Evolutionary conservation across 805 yeast species (phyloP), one percentile per base, ranked within the genome.

Genomic region (Nakazawaea laoshanensis): DNA sequence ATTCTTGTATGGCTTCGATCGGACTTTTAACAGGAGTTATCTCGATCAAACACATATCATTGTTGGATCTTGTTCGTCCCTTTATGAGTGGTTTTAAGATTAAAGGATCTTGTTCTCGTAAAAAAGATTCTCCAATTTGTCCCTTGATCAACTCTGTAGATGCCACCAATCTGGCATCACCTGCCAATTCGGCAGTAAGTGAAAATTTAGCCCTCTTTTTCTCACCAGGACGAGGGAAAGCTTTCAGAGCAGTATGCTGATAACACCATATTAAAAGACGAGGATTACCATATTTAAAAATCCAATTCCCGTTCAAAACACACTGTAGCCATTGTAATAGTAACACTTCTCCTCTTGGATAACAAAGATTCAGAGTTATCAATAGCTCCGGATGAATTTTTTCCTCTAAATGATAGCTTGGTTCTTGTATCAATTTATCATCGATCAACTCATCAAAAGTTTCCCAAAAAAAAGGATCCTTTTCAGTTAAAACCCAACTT

Each of bases 271-370:
- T 54, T 16, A 88, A 56, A 77, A 85, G 72, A 40, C 84, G 65
- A 3, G 87, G 88, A 30, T 80, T 67, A 4, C 45, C 83, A 52
- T 67, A 81, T 43, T 64, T 61, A 41, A 76, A 78, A 7, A 84
- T 50, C 95, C 95, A 85, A 47, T 81, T 82, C 30, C 67, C 61
- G 48, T 77, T 67, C 0, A 70, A 76, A 19, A 77, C 59, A 53
- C 94, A 81, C 39, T 67, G 69, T 20, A 81, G 52, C 75, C 86
- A 81, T 55, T 85, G 95, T 36, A 81, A 75, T 17, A 81, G 52
- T 12, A 84, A 64, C 32, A 79, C 74, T 49, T 80, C 92, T 9
- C 81, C 82, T 38, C 65, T 67, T 7, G 59, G 48, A 12, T 45
- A 41, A 4, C 45, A 32, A 19, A 49, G 48, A 30, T 51, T 51